A percentile compares a stretch with the other conserved stretches of the same genome.
phyloP scores from a whole-genome alignment of 2,329 filamentous ascomycete species.

The Alternaria arborescens region DNA sequence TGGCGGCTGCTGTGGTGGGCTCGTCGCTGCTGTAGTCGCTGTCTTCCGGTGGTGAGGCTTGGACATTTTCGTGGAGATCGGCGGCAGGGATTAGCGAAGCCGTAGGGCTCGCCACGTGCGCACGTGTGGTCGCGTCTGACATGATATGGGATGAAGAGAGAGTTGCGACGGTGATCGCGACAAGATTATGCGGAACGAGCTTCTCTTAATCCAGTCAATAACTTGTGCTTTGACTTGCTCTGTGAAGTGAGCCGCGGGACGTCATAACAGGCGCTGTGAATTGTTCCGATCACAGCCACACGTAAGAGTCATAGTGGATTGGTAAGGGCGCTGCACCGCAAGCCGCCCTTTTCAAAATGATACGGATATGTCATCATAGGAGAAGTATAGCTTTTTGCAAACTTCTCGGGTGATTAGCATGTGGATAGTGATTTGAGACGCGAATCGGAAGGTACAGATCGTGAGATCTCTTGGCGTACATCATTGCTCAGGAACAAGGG shows the following conservation, averaged over 20 bases:
- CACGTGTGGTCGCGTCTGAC: conserved; percentile 45
- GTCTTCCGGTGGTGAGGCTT: conserved; percentile 19
- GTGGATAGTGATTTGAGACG: conserved; percentile 18
- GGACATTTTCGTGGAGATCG: conserved; percentile 31
- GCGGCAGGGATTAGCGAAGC: conserved; percentile 29
- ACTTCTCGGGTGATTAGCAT: conserved; percentile 1
- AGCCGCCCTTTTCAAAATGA: conserved; percentile 31
- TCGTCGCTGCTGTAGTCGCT: conserved; percentile 14
- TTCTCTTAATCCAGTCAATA: background rate
- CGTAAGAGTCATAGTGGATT: conserved; percentile 47
- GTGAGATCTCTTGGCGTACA: conserved; percentile 41
- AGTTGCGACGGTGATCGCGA: background rate
- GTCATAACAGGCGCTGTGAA: conserved; percentile 22
- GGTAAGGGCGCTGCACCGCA: conserved; percentile 40
- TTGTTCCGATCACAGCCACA: conserved; percentile 44
- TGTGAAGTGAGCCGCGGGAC: background rate
- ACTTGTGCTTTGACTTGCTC: background rate
- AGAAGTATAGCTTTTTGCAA: background rate
- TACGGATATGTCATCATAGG: background rate
- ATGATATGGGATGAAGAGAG: conserved; percentile 13
- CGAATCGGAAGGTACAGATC: conserved; percentile 22
- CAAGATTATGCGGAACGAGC: background rate
- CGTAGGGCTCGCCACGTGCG: conserved; percentile 42
- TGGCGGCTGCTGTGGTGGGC: conserved; percentile 1
- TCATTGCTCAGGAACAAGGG: conserved; percentile 40